phyloP scores from a whole-genome alignment of 345 rosid genomes.

The Boechera stricta region DNA sequence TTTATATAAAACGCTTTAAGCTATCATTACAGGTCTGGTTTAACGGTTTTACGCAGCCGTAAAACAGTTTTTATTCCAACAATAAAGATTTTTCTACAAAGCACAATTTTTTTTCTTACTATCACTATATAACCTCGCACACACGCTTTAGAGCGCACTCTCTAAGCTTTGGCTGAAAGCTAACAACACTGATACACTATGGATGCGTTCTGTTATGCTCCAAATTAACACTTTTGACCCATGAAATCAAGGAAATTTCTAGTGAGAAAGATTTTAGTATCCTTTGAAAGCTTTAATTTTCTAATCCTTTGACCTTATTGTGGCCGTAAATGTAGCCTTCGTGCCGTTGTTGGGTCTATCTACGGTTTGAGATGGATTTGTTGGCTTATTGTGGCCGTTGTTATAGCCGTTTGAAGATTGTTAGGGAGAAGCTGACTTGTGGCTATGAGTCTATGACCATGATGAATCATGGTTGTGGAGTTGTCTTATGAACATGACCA shows the following conservation, averaged over 20 bases:
- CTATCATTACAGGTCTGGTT: no score
- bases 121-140: not conserved
- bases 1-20: no score
- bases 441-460: conserved; percentile 17
- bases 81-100: not conserved
- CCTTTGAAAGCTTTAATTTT: not conserved
- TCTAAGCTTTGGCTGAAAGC: not conserved
- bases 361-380: not conserved
- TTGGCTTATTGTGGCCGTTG: conserved; percentile 11
- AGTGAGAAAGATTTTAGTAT: not conserved
- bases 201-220: not conserved
- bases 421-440: not conserved
- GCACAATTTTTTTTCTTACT: not conserved
- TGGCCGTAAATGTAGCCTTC: no score
- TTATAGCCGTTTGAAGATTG: not conserved
- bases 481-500: conserved; percentile 19
- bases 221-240: not conserved
- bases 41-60: no score
- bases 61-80: not conserved
- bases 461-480: conserved; percentile 11
- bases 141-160: not conserved
- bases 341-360: not conserved
- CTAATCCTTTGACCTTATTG: not conserved
- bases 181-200: not conserved
- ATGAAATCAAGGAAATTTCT: not conserved